phyloP scores from a whole-genome alignment of 208 protist genomes.

The Acanthamoeba lenticulata region DNA sequence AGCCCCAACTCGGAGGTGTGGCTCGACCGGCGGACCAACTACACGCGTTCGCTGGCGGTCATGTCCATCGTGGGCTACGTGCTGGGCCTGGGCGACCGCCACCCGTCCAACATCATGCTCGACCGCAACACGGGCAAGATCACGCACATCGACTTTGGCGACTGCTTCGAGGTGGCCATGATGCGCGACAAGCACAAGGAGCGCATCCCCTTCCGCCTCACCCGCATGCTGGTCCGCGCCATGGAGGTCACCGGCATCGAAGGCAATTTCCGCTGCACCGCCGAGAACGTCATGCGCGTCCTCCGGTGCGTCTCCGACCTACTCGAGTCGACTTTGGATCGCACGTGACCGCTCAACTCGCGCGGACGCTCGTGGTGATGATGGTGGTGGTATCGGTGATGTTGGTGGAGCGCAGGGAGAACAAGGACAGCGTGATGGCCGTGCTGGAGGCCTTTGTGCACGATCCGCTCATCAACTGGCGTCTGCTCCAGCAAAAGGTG shows the following conservation, averaged over 20 bases:
- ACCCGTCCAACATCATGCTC: conserved; percentile 99
- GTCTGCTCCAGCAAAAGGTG: conserved; percentile 90
- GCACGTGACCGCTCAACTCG: neutral
- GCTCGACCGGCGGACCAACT: conserved; percentile 97
- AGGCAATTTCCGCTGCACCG: conserved; percentile 98
- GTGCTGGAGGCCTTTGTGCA: conserved; percentile 99
- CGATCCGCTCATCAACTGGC: conserved; percentile 99
- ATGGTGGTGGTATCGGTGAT: neutral
- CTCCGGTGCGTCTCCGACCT: conserved; percentile 81
- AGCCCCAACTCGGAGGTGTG: conserved; percentile 97
- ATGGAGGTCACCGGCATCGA: conserved; percentile 98
- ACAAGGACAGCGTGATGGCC: conserved; percentile 99
- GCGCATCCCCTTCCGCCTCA: conserved; percentile 99
- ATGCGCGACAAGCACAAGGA: conserved; percentile 98
- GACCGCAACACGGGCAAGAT: conserved; percentile 97
- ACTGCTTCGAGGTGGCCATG: conserved; percentile 99
- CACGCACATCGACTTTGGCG: conserved; percentile 99
- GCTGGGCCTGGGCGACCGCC: conserved; percentile 98
- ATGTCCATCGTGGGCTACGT: conserved; percentile 99
- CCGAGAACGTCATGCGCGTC: conserved; percentile 97
- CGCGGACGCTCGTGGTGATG: neutral
- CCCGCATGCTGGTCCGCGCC: conserved; percentile 97
- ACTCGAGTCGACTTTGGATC: neutral
- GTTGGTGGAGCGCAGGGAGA: conserved; percentile 82
- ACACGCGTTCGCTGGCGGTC: conserved; percentile 97